Conservation (phyloP, 495 filamentous ascomycete genomes). For the Parmelia sp. region DNA sequence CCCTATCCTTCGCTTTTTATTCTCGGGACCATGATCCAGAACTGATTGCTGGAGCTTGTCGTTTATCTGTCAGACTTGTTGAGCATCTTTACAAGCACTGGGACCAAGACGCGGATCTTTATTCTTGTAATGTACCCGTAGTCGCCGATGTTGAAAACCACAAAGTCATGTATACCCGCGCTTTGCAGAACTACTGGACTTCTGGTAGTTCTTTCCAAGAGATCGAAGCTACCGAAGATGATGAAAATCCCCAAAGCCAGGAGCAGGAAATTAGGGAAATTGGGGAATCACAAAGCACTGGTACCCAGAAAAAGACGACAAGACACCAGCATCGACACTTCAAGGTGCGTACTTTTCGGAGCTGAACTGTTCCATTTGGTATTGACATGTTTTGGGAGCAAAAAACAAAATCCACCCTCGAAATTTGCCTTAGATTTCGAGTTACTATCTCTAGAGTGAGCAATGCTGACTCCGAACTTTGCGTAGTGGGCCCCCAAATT, state of each 20-base stretch:
- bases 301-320: conserved; percentile 24
- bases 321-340: conserved; percentile 74
- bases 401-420: too few relatives aligned
- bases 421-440: too few relatives aligned
- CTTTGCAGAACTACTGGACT: conserved; percentile 85
- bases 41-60: conserved; percentile 67
- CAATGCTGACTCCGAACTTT: too few relatives aligned
- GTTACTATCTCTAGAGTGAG: too few relatives aligned
- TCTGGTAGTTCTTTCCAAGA: conserved; percentile 79
- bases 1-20: conserved; percentile 83
- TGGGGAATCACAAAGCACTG: conserved; percentile 21
- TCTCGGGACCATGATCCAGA: conserved; percentile 68
- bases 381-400: too few relatives aligned
- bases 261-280: conserved; percentile 60
- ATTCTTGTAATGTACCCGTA: conserved; percentile 81
- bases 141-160: conserved; percentile 57
- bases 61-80: conserved; percentile 63
- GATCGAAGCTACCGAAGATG: conserved; percentile 48
- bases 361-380: too few relatives aligned
- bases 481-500: conserved; percentile 89
- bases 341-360: too few relatives aligned
- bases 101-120: conserved; percentile 67
- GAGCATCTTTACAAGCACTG: conserved; percentile 72
- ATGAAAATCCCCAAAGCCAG: conserved; percentile 46
- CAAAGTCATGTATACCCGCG: conserved; percentile 69